These are phyloP conservation scores for Picochlorum sp. DNA, from an alignment of 139 green algal species.

Conservation along the genomic window DNA sequence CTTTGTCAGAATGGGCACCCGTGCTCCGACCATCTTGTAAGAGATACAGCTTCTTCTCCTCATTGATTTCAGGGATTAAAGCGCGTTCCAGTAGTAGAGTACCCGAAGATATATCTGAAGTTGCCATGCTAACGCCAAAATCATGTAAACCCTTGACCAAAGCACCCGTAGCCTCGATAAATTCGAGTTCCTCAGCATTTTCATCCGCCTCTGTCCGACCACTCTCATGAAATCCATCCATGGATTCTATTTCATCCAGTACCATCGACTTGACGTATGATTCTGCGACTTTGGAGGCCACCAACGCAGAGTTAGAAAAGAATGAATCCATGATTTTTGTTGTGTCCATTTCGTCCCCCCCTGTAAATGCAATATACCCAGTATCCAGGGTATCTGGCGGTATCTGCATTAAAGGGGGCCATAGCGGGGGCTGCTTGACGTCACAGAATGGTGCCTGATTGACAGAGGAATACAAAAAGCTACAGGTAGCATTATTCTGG, in stretches of 20 bases:
- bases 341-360: slow-evolving; percentile 6
- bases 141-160: slow-evolving; percentile 29
- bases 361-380: slow-evolving; percentile 3
- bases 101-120: slow-evolving; percentile 20
- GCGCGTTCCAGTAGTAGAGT: slow-evolving; percentile 44
- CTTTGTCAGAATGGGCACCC: slow-evolving; percentile 8
- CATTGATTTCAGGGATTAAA: slow-evolving; percentile 23
- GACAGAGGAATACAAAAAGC: slow-evolving; percentile 42
- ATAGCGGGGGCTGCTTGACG: slow-evolving; percentile 38
- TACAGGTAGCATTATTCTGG: slow-evolving; percentile 38
- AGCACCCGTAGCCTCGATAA: slow-evolving; percentile 21
- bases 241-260: not conserved
- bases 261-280: slow-evolving; percentile 22
- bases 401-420: slow-evolving; percentile 45
- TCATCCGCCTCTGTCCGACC: too few relatives aligned
- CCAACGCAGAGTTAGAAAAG: not conserved
- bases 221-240: too few relatives aligned
- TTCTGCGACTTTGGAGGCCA: slow-evolving; percentile 18
- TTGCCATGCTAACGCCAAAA: slow-evolving; percentile 38
- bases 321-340: slow-evolving; percentile 25
- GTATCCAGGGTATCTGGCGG: not conserved
- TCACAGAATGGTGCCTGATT: slow-evolving; percentile 45
- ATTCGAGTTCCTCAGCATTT: not conserved
- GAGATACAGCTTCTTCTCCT: too few relatives aligned
- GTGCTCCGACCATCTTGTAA: slow-evolving; percentile 5